phyloP scores from a whole-genome alignment of 495 filamentous ascomycete species.

The Bombardia bombarda region DNA sequence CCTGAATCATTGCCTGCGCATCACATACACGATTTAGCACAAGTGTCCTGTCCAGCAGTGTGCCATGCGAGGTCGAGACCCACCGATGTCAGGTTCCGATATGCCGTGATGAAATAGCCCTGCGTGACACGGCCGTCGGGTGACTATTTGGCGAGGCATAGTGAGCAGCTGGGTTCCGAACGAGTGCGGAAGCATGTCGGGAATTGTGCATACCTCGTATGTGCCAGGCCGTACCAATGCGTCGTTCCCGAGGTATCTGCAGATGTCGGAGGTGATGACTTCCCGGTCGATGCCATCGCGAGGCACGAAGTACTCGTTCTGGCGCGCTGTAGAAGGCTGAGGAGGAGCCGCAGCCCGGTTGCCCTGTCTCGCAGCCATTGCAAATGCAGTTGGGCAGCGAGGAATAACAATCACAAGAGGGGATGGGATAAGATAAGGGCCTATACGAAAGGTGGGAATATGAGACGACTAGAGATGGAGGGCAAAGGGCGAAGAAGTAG shows the following conservation, averaged over 20 bases:
- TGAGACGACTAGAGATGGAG: constrained; percentile 8
- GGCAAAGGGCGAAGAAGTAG: constrained; percentile 2
- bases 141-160: constrained; percentile 9
- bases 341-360: too few species aligned
- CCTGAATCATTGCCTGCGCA: constrained; percentile 74
- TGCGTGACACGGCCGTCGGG: constrained; percentile 51
- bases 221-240: constrained; percentile 78
- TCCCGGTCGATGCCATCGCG: constrained; percentile 87
- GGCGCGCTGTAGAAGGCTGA: too few species aligned
- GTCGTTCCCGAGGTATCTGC: constrained; percentile 88
- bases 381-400: background rate
- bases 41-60: background rate
- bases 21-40: constrained; percentile 6
- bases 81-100: constrained; percentile 80
- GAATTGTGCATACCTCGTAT: constrained; percentile 57
- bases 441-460: too few species aligned
- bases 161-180: too few species aligned
- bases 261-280: constrained; percentile 92
- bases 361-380: constrained; percentile 29
- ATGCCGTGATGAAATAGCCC: constrained; percentile 82
- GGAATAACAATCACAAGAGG: too few species aligned
- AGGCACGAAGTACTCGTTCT: constrained; percentile 80
- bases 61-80: constrained; percentile 26
- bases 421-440: too few species aligned
- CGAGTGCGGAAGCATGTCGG: background rate